Evolutionary conservation across 176 grass and related monocot genomes (phyloP).

Genomic region (Ensete glaucum): DNA sequence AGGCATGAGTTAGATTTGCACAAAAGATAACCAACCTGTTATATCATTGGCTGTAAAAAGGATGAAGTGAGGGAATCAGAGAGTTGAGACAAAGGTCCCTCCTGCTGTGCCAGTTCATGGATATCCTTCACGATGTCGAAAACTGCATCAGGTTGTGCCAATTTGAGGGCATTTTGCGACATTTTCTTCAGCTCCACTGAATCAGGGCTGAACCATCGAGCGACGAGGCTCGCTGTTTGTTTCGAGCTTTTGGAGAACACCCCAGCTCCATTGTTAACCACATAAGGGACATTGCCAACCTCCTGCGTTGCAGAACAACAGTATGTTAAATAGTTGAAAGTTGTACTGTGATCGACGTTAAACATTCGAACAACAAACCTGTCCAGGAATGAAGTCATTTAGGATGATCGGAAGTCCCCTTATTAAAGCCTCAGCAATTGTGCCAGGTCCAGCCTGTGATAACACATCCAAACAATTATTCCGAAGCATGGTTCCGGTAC

Average conservation of each 20-base stretch:
- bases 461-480: constrained; percentile 1
- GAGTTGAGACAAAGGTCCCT: constrained; percentile 65
- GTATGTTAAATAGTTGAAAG: background rate
- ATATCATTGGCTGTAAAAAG: constrained; percentile 35
- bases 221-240: constrained; percentile 69
- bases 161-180: constrained; percentile 83
- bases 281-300: constrained; percentile 96
- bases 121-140: constrained; percentile 94
- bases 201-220: constrained; percentile 62
- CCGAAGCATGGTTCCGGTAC: background rate
- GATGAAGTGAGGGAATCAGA: constrained; percentile 68
- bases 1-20: constrained; percentile 8
- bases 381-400: constrained; percentile 99
- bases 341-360: background rate
- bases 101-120: constrained; percentile 53
- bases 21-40: background rate
- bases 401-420: constrained; percentile 97
- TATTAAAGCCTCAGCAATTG: constrained; percentile 98
- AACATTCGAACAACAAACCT: constrained; percentile 38
- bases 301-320: constrained; percentile 35
- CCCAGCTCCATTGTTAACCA: constrained; percentile 89
- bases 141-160: constrained; percentile 84
- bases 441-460: constrained; percentile 91
- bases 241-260: constrained; percentile 94
- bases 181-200: constrained; percentile 68